Evolutionary conservation across 2,329 filamentous ascomycete species (phyloP).

Genomic region (Diaporthe australafricana): DNA sequence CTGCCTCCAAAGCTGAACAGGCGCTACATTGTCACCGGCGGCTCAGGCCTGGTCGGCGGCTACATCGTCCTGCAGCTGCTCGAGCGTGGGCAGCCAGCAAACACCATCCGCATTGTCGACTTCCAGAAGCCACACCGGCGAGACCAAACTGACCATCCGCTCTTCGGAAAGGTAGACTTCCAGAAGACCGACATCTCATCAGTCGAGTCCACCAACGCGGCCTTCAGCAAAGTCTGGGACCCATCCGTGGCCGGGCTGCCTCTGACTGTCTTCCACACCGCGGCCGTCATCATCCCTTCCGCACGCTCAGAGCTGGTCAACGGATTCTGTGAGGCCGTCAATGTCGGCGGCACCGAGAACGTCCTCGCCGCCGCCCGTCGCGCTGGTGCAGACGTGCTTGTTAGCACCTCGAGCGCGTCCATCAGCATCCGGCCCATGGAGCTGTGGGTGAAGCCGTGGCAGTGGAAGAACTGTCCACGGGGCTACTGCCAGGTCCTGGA

Average conservation of each 20-base stretch:
- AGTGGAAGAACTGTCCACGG: constrained; percentile 51
- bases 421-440: constrained; percentile 52
- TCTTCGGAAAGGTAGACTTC: constrained; percentile 53
- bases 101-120: constrained; percentile 66
- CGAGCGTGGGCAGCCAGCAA: constrained; percentile 61
- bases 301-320: constrained; percentile 56
- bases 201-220: constrained; percentile 52
- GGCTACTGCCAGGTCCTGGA: constrained; percentile 54
- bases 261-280: constrained; percentile 67
- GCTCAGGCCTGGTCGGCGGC: constrained; percentile 66
- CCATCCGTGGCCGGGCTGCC: constrained; percentile 53
- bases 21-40: constrained; percentile 52
- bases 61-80: constrained; percentile 66
- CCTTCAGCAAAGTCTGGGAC: constrained; percentile 62
- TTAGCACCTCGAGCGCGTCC: constrained; percentile 60
- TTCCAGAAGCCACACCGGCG: constrained; percentile 55
- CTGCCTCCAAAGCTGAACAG: constrained; percentile 49
- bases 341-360: constrained; percentile 58
- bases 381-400: constrained; percentile 56
- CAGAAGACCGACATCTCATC: constrained; percentile 63
- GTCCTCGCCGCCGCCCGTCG: constrained; percentile 55
- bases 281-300: constrained; percentile 57
- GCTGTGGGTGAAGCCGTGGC: constrained; percentile 53
- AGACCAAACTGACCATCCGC: constrained; percentile 52
- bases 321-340: constrained; percentile 54